phyloP scores from a whole-genome alignment of 495 filamentous ascomycete genomes.

The Parachaetomium inaequale region DNA sequence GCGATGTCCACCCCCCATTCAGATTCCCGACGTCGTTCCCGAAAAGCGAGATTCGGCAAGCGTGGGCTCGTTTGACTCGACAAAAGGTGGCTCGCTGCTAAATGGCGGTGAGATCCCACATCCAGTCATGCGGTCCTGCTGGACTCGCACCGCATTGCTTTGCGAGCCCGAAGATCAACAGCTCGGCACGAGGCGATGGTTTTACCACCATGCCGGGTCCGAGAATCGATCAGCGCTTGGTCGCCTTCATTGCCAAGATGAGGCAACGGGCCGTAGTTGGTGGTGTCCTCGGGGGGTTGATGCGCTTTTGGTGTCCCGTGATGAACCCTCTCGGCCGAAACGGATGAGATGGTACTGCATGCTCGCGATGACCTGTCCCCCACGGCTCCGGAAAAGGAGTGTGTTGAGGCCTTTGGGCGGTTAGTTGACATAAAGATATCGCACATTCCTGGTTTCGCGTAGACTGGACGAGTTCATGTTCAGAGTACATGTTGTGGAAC shows the following conservation, averaged over 20 bases:
- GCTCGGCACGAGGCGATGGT: neutral
- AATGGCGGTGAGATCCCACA: neutral
- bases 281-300: neutral
- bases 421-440: neutral
- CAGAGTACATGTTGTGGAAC: neutral
- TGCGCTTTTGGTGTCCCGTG: neutral
- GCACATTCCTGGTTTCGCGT: neutral
- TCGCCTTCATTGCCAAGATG: conserved; percentile 10
- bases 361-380: neutral
- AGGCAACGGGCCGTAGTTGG: neutral
- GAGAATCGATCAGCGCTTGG: neutral
- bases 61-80: neutral
- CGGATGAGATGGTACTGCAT: neutral
- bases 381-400: neutral
- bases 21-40: conserved; percentile 2
- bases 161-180: neutral
- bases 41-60: neutral
- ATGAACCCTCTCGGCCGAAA: conserved; percentile 1
- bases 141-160: conserved; percentile 9
- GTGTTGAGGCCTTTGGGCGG: neutral
- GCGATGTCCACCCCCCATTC: neutral
- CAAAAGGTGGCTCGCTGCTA: neutral
- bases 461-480: neutral
- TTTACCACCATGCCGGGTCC: neutral
- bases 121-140: neutral